Conservation (phyloP, 2,329 filamentous ascomycete species). For the Moelleriella libera region DNA sequence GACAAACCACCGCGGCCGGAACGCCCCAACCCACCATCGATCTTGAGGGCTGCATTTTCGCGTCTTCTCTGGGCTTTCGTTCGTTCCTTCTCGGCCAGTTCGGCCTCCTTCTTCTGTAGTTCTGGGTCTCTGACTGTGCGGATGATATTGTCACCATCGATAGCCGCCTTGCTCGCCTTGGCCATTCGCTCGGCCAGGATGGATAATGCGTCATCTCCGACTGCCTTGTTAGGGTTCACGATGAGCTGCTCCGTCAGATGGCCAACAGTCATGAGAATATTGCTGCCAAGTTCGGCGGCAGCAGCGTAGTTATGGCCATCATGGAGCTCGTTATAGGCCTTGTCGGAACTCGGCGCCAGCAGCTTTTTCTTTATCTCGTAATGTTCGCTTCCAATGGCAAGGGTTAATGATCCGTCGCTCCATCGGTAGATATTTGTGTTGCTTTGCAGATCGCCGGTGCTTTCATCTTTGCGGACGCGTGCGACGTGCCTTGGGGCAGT, state of each 20-base stretch:
- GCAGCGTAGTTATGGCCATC: conserved; percentile 68
- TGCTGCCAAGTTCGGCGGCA: conserved; percentile 53
- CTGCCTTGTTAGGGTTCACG: conserved; percentile 50
- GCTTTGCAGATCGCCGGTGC: conserved; percentile 54
- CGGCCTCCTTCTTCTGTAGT: conserved; percentile 58
- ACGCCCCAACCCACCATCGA: conserved; percentile 41
- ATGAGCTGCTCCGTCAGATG: conserved; percentile 63
- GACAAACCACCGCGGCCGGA: conserved; percentile 45
- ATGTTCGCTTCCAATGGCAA: conserved; percentile 62
- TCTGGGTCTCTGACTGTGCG: conserved; percentile 62
- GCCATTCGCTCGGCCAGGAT: conserved; percentile 54
- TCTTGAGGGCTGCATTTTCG: conserved; percentile 52
- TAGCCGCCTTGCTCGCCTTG: conserved; percentile 41
- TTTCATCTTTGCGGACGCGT: conserved; percentile 53
- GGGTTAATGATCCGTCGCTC: conserved; percentile 66
- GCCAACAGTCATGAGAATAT: conserved; percentile 57
- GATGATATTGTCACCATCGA: conserved; percentile 51
- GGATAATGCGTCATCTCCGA: conserved; percentile 58
- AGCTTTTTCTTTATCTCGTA: conserved; percentile 61
- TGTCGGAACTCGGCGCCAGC: conserved; percentile 46
- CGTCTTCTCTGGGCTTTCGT: conserved; percentile 50
- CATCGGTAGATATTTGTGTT: conserved; percentile 64
- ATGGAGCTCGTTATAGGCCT: conserved; percentile 49
- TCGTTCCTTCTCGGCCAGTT: conserved; percentile 61
- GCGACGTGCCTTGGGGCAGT: conserved; percentile 49